Evolutionary conservation across 345 rosid genomes (phyloP).

Genomic region (Citrus sp.): DNA sequence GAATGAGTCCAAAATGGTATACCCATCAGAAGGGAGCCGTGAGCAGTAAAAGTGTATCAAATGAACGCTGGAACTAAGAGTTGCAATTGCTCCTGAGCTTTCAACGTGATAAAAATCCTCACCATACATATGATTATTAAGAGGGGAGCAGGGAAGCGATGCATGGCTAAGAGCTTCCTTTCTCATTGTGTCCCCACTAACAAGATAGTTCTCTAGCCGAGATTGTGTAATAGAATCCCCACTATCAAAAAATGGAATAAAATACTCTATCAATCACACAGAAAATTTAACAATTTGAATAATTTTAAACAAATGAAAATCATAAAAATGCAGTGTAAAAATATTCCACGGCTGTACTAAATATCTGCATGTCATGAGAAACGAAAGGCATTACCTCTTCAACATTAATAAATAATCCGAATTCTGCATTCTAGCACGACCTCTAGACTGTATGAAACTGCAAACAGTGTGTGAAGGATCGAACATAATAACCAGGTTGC

Average conservation of each 20-base stretch:
- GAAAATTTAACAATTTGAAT: neutral
- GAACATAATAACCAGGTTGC: slow-evolving; percentile 83
- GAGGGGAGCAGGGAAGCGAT: slow-evolving; percentile 52
- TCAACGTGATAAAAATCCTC: slow-evolving; percentile 47
- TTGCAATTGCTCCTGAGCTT: slow-evolving; percentile 60
- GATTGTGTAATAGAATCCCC: slow-evolving; percentile 46
- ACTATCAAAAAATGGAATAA: slow-evolving; percentile 25
- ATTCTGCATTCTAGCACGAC: slow-evolving; percentile 88
- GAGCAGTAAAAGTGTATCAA: slow-evolving; percentile 82
- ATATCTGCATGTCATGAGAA: neutral
- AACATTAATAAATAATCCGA: slow-evolving; percentile 84
- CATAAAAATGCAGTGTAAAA: neutral
- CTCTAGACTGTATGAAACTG: slow-evolving; percentile 97
- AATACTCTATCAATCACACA: neutral
- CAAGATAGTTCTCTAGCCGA: slow-evolving; percentile 54
- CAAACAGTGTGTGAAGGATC: slow-evolving; percentile 76
- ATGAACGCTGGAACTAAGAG: slow-evolving; percentile 55
- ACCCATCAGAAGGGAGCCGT: slow-evolving; percentile 88
- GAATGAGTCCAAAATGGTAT: slow-evolving; percentile 23
- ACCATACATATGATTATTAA: slow-evolving; percentile 23
- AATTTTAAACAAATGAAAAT: neutral
- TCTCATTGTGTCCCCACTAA: slow-evolving; percentile 72
- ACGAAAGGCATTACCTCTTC: slow-evolving; percentile 37
- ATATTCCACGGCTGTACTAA: neutral
- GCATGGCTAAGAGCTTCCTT: slow-evolving; percentile 59